Percentiles rank a stretch among this genome's conserved stretches.
Conservation (phyloP, 371 early-diverging fungal species). For the Nematocida sp. region DNA sequence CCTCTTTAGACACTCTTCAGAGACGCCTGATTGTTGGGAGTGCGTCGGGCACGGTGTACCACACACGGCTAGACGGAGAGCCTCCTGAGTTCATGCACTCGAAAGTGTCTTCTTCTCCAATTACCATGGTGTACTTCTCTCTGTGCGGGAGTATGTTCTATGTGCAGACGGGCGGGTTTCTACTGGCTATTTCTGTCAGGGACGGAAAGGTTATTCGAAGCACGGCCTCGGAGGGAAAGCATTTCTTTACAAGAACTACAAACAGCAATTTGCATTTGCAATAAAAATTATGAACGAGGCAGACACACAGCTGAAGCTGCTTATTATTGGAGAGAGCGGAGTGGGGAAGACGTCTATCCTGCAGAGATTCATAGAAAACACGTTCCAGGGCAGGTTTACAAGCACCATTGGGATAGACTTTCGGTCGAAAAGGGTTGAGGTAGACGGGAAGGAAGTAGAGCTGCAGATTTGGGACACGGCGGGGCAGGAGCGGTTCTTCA, state of each 20-base stretch:
- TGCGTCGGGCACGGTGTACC: slow-evolving; percentile 11
- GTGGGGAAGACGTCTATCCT: slow-evolving; percentile 68
- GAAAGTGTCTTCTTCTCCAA: neutral
- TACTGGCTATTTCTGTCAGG: neutral
- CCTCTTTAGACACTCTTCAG: slow-evolving; percentile 24
- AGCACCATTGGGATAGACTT: slow-evolving; percentile 63
- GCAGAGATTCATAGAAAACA: slow-evolving; percentile 57
- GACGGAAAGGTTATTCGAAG: slow-evolving; percentile 26
- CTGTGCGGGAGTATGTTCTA: slow-evolving; percentile 12
- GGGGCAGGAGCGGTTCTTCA: slow-evolving; percentile 90
- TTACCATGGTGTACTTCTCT: neutral
- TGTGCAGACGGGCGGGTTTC: neutral
- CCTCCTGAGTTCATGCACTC: neutral
- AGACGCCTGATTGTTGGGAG: neutral
- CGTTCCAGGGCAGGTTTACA: slow-evolving; percentile 52
- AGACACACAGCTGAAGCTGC: slow-evolving; percentile 53
- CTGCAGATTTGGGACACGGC: slow-evolving; percentile 89
- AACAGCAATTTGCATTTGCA: slow-evolving; percentile 47
- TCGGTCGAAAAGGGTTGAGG: slow-evolving; percentile 68
- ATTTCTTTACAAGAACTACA: slow-evolving; percentile 2
- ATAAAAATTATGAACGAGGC: slow-evolving; percentile 43
- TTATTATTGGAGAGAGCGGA: slow-evolving; percentile 68
- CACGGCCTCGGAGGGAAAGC: neutral
- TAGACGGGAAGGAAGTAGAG: slow-evolving; percentile 79
- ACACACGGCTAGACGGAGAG: slow-evolving; percentile 20